A percentile compares a stretch with the other conserved stretches of the same genome.
Evolutionary conservation across 192 early-diverging fungal genomes (phyloP).

Genomic region (Linnemannia schmuckeri): DNA sequence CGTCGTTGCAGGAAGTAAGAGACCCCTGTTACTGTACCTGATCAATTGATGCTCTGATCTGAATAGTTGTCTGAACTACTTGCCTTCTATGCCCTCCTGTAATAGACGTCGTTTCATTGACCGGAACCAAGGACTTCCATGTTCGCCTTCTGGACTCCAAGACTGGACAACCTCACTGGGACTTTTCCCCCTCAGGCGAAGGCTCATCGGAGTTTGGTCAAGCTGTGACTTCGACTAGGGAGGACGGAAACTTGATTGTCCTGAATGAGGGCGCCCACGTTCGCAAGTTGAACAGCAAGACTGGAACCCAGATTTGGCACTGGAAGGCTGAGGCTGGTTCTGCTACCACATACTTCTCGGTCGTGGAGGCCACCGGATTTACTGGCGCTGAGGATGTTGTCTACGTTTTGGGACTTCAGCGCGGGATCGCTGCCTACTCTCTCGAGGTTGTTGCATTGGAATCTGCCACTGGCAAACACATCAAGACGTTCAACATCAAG

Average conservation of each 20-base stretch:
- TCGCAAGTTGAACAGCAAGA: slow-evolving; percentile 43
- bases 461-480: slow-evolving; percentile 24
- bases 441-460: slow-evolving; percentile 49
- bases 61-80: background rate
- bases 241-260: slow-evolving; percentile 51
- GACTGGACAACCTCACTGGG: slow-evolving; percentile 62
- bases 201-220: slow-evolving; percentile 38
- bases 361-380: slow-evolving; percentile 45
- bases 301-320: slow-evolving; percentile 46
- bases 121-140: slow-evolving; percentile 52
- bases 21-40: background rate
- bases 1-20: slow-evolving; percentile 66
- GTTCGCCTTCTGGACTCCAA: slow-evolving; percentile 61
- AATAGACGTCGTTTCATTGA: slow-evolving; percentile 57
- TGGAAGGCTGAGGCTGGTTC: slow-evolving; percentile 48
- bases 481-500: slow-evolving; percentile 38
- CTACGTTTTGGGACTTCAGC: slow-evolving; percentile 52
- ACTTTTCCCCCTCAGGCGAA: slow-evolving; percentile 48
- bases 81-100: background rate
- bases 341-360: slow-evolving; percentile 31
- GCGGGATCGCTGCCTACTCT: slow-evolving; percentile 28
- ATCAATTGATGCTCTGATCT: background rate
- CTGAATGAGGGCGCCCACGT: slow-evolving; percentile 46
- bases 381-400: slow-evolving; percentile 22
- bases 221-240: slow-evolving; percentile 38